Percentiles rank a stretch among this genome's conserved stretches.
Conservation (phyloP, 1,284 basidiomycete genomes). For the Blastosporella zonata region DNA sequence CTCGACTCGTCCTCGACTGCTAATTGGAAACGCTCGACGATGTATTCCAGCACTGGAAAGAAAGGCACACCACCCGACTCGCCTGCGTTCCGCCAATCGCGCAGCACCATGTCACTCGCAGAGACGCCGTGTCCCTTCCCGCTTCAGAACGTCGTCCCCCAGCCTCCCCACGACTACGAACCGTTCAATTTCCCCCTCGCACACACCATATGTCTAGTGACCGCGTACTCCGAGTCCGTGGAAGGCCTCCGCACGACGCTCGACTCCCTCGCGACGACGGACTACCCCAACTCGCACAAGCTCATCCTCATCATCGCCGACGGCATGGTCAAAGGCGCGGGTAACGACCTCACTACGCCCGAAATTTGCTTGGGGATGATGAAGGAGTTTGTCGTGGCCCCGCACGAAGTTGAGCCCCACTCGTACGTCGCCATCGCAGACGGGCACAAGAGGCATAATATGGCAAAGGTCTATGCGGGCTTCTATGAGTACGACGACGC, state of each 20-base stretch:
- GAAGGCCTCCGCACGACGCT: conserved; percentile 96
- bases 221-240: conserved; percentile 96
- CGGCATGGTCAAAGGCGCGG: conserved; percentile 96
- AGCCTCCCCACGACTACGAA: conserved; percentile 88
- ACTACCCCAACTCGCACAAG: conserved; percentile 99
- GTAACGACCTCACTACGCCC: conserved; percentile 85
- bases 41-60: conserved; percentile 53
- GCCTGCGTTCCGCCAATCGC: conserved; percentile 70
- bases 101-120: conserved; percentile 80
- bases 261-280: conserved; percentile 96
- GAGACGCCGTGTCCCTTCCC: conserved; percentile 90
- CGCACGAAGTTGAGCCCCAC: conserved; percentile 88
- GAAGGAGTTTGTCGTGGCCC: conserved; percentile 88
- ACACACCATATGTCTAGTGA: conserved; percentile 95
- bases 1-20: conserved; percentile 48
- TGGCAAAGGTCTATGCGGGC: conserved; percentile 98
- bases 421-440: conserved; percentile 99
- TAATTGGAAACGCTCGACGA: conserved; percentile 57
- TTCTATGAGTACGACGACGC: conserved; percentile 96
- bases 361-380: conserved; percentile 97
- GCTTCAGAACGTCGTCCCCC: conserved; percentile 84
- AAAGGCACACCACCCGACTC: conserved; percentile 75
- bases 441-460: conserved; percentile 98
- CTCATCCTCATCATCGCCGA: conserved; percentile 95
- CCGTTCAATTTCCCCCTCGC: conserved; percentile 96